Evolutionary conservation across 106 monocot genomes (phyloP), one percentile per base, ranked within the genome.

Genomic region (Chionographis japonica): DNA sequence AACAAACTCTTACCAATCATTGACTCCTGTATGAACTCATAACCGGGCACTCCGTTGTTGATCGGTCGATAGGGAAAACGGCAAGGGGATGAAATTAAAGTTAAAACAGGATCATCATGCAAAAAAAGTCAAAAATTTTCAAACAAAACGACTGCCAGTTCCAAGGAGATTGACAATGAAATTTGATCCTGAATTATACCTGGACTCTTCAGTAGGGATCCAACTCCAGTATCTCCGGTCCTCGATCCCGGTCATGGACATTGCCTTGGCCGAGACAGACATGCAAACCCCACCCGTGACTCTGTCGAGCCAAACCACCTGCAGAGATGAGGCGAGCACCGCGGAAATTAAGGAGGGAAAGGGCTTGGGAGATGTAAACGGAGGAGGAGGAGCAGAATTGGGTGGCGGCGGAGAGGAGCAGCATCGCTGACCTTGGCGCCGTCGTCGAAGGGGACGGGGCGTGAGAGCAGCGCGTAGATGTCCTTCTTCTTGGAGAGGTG

Each of bases 171-270:
- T 27, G 27, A 27, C 27, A 27, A 27, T 27, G 27, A 27, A 27
- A 27, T 27, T 27, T 27, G 27, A 27, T 27, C 27, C 27, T 27
- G 27, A 27, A 27, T 27, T 27, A 43, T 37, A 78, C 78, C 67
- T 82, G 40, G 82, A 82, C 42, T 82, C 82, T 65, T 82, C 82
- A 8, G 82, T 82, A 15, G 68, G 51, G 20, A 82, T 73, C 82
- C 82, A 82, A 27, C 67, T 77, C 82, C 82, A 82, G 50, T 82
- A 77, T 53, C 82, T 73, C 6, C 82, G 68, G 55, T 82, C 82
- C 8, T 82, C 82, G 8, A 82, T 82, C 46, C 82, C 82, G 5
- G 82, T 82, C 37, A 82, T 77, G 15, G 68, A 68, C 82, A 82
- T 82, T 37, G 77, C 72, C 55, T 77, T 82, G 14, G 82, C 82